Base-by-base conservation (phyloP, 164 flowering plant genomes). In the Buxus sempervirens region DNA sequence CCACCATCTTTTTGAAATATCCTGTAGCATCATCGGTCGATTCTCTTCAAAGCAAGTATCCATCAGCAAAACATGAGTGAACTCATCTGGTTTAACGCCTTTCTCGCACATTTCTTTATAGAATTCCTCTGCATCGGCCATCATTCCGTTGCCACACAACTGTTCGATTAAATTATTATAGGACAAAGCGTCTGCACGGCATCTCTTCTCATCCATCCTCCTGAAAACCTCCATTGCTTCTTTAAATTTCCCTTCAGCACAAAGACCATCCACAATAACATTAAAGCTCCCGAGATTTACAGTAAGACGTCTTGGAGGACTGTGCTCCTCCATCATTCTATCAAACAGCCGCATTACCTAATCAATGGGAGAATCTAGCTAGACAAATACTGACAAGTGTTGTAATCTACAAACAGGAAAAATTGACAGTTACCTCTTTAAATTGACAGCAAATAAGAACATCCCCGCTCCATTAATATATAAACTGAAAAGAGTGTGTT, bases 251-350 rank as follows among this genome's bases (percentile, higher is more conserved):
- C 86, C 88, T 54, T 76, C 73, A 0, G 78, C 74, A 53, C 90
- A 88, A 75, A 80, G 87, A 66, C 94, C 90, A 70, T 89, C 90
- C 12, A 67, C 91, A 86, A 95, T 81, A 25, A 95, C 91, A 81
- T 95, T 95, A 70, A 80, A 95, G 64, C 86, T 89, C 28, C 98
- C 97, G 60, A 95, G 65, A 76, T 95, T 90, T 76, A 95, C 89
- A 5, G 77, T 72, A 57, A 90, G 61, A 48, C 63, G 55, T 79
- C 67, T 80, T 0, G 99, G 98, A 0, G 91, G 93, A 66, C 74
- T 76, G 63, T 95, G 97, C 76, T 75, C 83, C 20, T n/a, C 69
- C 71, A 70, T 60, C 88, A 92, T 90, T 73, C 78, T 68, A 45
- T 88, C 91, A 72, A 92, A 95, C 82, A 95, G 66, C 64, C 64